Base-by-base conservation (phyloP, 1,284 basidiomycete species). In the Ustanciosporium gigantosporum region DNA sequence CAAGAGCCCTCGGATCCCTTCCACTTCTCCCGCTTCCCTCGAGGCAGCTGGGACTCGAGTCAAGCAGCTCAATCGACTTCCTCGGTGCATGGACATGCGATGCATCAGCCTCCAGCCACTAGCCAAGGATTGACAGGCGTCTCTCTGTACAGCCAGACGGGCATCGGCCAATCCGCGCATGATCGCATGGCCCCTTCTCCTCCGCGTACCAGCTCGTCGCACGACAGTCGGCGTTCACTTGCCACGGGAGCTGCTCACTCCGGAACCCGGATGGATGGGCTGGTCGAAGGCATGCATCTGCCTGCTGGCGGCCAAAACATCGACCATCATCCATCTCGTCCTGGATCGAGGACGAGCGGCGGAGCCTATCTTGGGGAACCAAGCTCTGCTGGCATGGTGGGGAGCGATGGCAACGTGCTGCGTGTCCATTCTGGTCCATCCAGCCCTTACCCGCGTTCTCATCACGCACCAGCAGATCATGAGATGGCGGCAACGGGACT, bases 41-140 rank as follows among this genome's bases (percentile, higher is more conserved):
- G 60, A 9, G 53, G 49, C 20, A 64, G 60, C 41, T 64, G 60
- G 60, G 60, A 64, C 46, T 58, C 60, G 34, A 55, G 50, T 15
- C 60, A 64, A 37, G 49, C 46, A 4, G 44, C 37, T 11, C 55
- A 57, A 8, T 31, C 46, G 4, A 25, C 22, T 8, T 25, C 45
- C 4, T 45, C 44, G 13, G 9, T 45, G 16, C 60, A 64, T n/a
- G n/a, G n/a, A n/a, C n/a, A n/a, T 37, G 37, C 46, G n/a, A 20
- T 51, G 1, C 60, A 57, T 23, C 60, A 43, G 21, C 43, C 60
- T 4, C 55, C 60, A 0, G 53, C 60, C 7, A 64, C 60, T 5
- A 64, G 60, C 21, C 60, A 64, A 25, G 60, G 60, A 8, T 41
- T 64, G 35, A 43, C 46, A 17, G 25, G 49, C 7, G 23, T 58